phyloP scores from a whole-genome alignment of 768 basidiomycete genomes.

The Tubosaeta sp. region DNA sequence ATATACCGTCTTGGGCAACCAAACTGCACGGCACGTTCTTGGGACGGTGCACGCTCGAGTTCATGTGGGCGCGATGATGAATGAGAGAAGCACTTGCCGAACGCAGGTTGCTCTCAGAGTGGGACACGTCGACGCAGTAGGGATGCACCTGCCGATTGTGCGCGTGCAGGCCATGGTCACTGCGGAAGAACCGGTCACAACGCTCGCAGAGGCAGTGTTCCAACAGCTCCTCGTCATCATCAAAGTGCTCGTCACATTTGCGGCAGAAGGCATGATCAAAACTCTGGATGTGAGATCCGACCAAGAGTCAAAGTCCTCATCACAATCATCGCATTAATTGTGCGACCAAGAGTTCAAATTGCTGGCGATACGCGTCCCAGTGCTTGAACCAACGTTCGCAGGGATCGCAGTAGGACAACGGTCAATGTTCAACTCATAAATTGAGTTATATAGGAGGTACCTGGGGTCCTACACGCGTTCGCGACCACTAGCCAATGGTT shows the following conservation, averaged over 20 bases:
- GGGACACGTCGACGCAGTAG: conserved; percentile 46
- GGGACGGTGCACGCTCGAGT: conserved; percentile 48
- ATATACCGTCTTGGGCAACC: conserved; percentile 48
- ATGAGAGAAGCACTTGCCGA: conserved; percentile 3
- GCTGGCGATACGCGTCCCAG: conserved; percentile 31
- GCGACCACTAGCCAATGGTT: conserved; percentile 10
- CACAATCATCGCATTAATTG: conserved; percentile 34
- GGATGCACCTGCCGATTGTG: conserved; percentile 43
- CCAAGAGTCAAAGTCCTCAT: background rate
- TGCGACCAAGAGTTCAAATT: conserved; percentile 38
- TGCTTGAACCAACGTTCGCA: conserved; percentile 37
- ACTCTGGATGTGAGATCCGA: conserved; percentile 32
- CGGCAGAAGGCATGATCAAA: conserved; percentile 41
- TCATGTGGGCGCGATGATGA: conserved; percentile 38
- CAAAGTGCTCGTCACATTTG: conserved; percentile 43
- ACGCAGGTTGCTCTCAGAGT: conserved; percentile 14
- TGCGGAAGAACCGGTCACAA: conserved; percentile 42
- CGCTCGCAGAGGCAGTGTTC: conserved; percentile 25
- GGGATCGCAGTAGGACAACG: conserved; percentile 28
- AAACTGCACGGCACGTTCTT: conserved; percentile 32
- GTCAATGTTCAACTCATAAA: background rate
- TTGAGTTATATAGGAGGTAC: background rate
- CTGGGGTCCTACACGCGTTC: conserved; percentile 30
- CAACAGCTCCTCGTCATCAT: conserved; percentile 4
- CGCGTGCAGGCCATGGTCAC: conserved; percentile 37